Evolutionary conservation across 2,329 filamentous ascomycete species (phyloP), one percentile per base, ranked within the genome.

Genomic region (Xylariaceae sp.): DNA sequence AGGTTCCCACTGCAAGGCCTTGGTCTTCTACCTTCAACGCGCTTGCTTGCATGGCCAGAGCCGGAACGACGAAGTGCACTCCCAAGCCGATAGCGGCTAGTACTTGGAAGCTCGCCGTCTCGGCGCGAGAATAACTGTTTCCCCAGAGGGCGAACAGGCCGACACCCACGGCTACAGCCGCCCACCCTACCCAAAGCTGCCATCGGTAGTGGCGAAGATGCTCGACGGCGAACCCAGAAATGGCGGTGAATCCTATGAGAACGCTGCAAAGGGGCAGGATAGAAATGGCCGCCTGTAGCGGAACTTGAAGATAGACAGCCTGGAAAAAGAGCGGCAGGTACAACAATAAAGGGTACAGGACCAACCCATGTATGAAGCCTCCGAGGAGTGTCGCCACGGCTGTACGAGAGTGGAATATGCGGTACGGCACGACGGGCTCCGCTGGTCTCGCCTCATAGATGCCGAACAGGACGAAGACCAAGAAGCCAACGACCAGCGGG

Each of bases 161-260:
- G 6, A 80, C 71, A 2, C 85, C 84, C 2, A 87, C 63, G 0
- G 82, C 84, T 1, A 81, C 77, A 2, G 88, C 64, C 2, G 72
- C 58, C 87, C 88, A 91, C 23, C 87, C 87, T 2, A 64, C 52
- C 77, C 84, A 85, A 55, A 87, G 75, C 0, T 81, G 77, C 77
- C 79, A 83, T 62, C 84, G 79, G 69, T 89, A 90, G 40, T 71
- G 74, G n/a, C n/a, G n/a, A n/a, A n/a, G n/a, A n/a, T n/a, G n/a
- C 3, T 80, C 78, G 47, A 85, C 82, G 7, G 78, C 55, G 46
- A 84, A 85, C 7, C 82, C 79, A 0, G 81, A 65, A 43, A 86
- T 74, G 6, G 82, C 81, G 52, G 82, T 80, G 0, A 87, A 86
- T 0, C 84, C 86, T 12, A 89, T 83, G 1, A 84, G 86, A 61